Evolutionary conservation across 2,329 filamentous ascomycete species (phyloP).

Genomic region (Botrytis fabae): DNA sequence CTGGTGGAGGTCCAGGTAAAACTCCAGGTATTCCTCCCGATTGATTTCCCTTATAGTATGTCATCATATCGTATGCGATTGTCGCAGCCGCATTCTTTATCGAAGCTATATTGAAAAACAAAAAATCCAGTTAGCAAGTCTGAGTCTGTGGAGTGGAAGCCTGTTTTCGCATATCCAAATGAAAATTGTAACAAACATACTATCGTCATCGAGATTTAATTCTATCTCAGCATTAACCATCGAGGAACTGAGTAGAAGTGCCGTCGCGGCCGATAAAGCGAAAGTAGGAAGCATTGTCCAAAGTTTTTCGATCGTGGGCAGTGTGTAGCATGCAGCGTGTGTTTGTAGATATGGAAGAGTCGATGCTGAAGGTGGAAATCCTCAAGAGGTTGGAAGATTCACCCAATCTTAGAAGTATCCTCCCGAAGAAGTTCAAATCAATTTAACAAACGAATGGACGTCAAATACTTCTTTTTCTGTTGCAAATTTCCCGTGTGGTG

Average conservation of each 20-base stretch:
- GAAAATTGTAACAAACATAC: conserved; percentile 26
- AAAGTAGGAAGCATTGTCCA: conserved; percentile 33
- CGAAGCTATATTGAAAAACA: conserved; percentile 44
- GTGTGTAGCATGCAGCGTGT: background rate
- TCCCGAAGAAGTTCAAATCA: background rate
- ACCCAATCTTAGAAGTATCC: conserved; percentile 12
- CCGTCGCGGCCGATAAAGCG: conserved; percentile 32
- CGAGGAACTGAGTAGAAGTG: conserved; percentile 31
- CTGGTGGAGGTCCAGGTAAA: conserved; percentile 47
- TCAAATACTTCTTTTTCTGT: conserved; percentile 23
- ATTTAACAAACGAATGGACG: conserved; percentile 29
- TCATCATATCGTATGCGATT: conserved; percentile 42
- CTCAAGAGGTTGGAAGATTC: background rate
- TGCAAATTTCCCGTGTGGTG: background rate
- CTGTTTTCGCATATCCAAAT: background rate
- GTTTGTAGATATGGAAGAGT: background rate
- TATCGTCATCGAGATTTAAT: conserved; percentile 34
- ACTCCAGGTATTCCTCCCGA: conserved; percentile 51
- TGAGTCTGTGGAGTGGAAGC: background rate
- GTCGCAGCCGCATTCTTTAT: conserved; percentile 39
- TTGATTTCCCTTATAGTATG: conserved; percentile 45
- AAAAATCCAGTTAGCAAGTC: conserved; percentile 30
- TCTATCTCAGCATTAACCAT: conserved; percentile 41
- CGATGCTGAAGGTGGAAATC: background rate
- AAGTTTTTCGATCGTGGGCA: background rate